Evolutionary conservation across 352 stramenopile species (phyloP).

Genomic region (Globisporangium megalacanthum): DNA sequence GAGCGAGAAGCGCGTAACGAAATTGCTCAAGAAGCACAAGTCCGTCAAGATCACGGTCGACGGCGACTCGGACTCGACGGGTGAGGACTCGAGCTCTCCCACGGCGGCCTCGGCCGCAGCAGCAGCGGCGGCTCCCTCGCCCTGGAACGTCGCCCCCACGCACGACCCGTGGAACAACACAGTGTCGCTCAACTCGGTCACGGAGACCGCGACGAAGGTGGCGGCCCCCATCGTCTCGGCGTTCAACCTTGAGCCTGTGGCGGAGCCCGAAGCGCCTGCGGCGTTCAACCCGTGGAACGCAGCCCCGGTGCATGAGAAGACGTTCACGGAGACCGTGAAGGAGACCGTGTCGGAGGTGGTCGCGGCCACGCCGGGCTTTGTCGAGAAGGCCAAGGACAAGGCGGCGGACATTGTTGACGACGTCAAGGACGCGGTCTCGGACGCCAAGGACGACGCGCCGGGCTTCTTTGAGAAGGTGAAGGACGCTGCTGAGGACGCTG

Average conservation of each 20-base stretch:
- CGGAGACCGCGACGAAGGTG: conserved; percentile 16
- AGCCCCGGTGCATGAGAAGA: conserved; percentile 22
- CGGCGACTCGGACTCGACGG: conserved; percentile 16
- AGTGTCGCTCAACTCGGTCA: conserved; percentile 18
- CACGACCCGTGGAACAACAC: conserved; percentile 53
- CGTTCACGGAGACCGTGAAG: conserved; percentile 13
- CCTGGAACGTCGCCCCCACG: conserved; percentile 47
- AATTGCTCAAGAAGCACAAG: conserved; percentile 70
- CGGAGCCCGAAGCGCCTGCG: conserved; percentile 1
- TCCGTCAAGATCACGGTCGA: conserved; percentile 33
- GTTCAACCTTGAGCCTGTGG: conserved; percentile 26
- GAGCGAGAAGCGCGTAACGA: conserved; percentile 71
- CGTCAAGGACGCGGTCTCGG: conserved; percentile 11
- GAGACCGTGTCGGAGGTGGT: conserved; percentile 12
- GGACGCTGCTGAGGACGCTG: conserved; percentile 3
- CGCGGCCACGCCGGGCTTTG: conserved; percentile 14
- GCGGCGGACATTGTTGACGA: conserved; percentile 12
- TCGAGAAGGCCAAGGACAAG: conserved; percentile 19
- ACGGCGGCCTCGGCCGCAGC: conserved; percentile 6
- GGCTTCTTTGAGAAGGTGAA: conserved; percentile 12
- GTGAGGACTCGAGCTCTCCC: conserved; percentile 7
- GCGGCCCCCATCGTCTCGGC: conserved; percentile 12
- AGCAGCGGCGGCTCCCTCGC: conserved; percentile 20
- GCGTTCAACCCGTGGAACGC: conserved; percentile 34
- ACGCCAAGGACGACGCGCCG: conserved; percentile 12